A percentile compares a stretch with the other conserved stretches of the same genome.
phyloP scores from a whole-genome alignment of 2,329 filamentous ascomycete species.

The Fusarium pininemorale region DNA sequence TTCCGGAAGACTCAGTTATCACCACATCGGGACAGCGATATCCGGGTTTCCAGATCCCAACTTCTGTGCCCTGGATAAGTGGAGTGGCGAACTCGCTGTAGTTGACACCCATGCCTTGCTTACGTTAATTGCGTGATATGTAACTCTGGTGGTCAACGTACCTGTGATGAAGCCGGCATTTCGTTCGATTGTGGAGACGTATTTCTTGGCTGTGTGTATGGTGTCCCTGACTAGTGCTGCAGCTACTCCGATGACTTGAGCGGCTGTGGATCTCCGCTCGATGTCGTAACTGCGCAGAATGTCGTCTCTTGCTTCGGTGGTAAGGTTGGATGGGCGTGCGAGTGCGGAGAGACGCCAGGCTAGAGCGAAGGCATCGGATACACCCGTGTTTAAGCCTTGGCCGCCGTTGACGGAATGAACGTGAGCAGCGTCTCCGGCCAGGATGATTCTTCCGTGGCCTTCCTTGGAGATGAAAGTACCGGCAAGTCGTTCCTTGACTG shows the following conservation, averaged over 20 bases:
- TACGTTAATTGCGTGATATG: background rate
- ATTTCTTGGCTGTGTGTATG: slow-evolving; percentile 53
- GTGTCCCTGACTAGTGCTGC: slow-evolving; percentile 58
- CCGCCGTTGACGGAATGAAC: slow-evolving; percentile 65
- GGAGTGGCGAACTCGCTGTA: slow-evolving; percentile 20
- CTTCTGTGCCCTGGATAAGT: slow-evolving; percentile 1
- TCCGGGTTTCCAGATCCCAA: slow-evolving; percentile 20
- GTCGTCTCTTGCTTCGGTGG: background rate
- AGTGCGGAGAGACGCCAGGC: slow-evolving; percentile 59
- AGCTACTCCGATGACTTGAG: slow-evolving; percentile 57
- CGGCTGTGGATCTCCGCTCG: slow-evolving; percentile 55
- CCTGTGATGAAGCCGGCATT: slow-evolving; percentile 61
- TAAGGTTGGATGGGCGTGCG: slow-evolving; percentile 35
- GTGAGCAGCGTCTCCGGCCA: slow-evolving; percentile 67
- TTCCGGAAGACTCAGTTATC: background rate
- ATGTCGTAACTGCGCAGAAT: slow-evolving; percentile 55
- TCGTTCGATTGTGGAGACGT: slow-evolving; percentile 57
- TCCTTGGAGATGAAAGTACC: slow-evolving; percentile 51
- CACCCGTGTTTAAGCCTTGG: slow-evolving; percentile 67
- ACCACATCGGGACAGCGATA: slow-evolving; percentile 26
- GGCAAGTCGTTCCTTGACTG: slow-evolving; percentile 54
- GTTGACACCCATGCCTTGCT: slow-evolving; percentile 23
- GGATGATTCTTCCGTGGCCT: slow-evolving; percentile 56
- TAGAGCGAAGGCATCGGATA: slow-evolving; percentile 64
- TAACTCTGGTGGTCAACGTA: slow-evolving; percentile 12